Conservation (phyloP, 768 basidiomycete genomes). For the Imleria badia region DNA sequence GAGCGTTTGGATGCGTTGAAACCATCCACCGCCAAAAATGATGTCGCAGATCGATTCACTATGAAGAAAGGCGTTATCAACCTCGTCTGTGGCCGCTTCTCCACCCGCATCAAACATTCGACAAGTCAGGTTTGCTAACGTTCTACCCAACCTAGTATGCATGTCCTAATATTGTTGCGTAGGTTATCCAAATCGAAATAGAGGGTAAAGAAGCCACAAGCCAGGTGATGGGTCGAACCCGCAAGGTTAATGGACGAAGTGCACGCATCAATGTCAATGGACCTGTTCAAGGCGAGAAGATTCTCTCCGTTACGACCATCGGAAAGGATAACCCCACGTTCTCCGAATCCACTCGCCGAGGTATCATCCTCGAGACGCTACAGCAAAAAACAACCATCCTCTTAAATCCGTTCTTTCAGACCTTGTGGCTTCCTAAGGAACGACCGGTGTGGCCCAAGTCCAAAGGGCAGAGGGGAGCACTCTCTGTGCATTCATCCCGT, state of each 20-base stretch:
- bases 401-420: slow-evolving; percentile 24
- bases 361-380: slow-evolving; percentile 24
- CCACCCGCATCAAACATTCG: slow-evolving; percentile 42
- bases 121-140: slow-evolving; percentile 37
- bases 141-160: background rate
- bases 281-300: slow-evolving; percentile 13
- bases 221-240: slow-evolving; percentile 22
- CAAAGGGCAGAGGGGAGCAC: background rate
- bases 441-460: slow-evolving; percentile 15
- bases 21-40: slow-evolving; percentile 44
- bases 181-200: slow-evolving; percentile 25
- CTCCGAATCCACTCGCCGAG: slow-evolving; percentile 43
- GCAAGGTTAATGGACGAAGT: slow-evolving; percentile 36
- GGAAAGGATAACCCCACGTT: slow-evolving; percentile 55
- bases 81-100: slow-evolving; percentile 42
- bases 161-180: background rate
- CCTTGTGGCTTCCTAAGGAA: slow-evolving; percentile 29
- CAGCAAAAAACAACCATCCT: slow-evolving; percentile 17
- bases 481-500: background rate
- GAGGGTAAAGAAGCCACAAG: background rate
- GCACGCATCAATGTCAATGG: slow-evolving; percentile 31
- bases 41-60: slow-evolving; percentile 32
- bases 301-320: slow-evolving; percentile 43
- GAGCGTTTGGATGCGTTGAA: slow-evolving; percentile 49
- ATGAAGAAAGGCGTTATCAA: slow-evolving; percentile 31